These are phyloP conservation scores for Aspergillus biplanus DNA, from an alignment of 495 filamentous ascomycete species.

Conservation along the genomic window DNA sequence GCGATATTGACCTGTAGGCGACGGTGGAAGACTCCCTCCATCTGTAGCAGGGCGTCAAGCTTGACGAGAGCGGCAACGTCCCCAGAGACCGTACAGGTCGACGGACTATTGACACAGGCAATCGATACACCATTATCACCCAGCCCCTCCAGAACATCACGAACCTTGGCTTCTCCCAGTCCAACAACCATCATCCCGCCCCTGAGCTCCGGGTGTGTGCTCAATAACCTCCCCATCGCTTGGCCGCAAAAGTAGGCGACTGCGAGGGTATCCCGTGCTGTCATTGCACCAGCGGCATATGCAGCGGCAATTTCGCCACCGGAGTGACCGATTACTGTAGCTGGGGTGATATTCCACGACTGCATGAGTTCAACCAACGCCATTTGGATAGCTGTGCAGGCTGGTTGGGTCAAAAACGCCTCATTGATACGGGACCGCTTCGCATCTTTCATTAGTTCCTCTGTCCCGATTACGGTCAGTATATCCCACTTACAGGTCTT, in stretches of 20 bases:
- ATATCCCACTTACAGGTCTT: neutral
- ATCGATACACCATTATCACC: conserved; percentile 31
- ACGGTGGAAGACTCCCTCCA: conserved; percentile 53
- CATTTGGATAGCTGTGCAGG: conserved; percentile 38
- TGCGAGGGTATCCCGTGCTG: conserved; percentile 43
- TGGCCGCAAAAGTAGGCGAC: conserved; percentile 37
- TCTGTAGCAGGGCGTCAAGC: conserved; percentile 38
- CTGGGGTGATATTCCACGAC: conserved; percentile 14
- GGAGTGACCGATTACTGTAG: conserved; percentile 29
- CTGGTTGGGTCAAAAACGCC: conserved; percentile 25
- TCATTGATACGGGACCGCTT: conserved; percentile 22
- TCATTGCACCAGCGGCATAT: neutral
- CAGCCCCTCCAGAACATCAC: conserved; percentile 13
- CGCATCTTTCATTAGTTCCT: conserved; percentile 20
- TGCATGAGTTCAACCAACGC: conserved; percentile 27
- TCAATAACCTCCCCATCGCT: neutral
- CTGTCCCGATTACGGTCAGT: neutral
- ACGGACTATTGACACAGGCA: conserved; percentile 51
- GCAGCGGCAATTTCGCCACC: neutral
- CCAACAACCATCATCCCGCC: conserved; percentile 38
- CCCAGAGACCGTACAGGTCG: conserved; percentile 50
- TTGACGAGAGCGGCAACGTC: conserved; percentile 26
- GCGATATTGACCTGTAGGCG: conserved; percentile 59
- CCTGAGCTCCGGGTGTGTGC: conserved; percentile 11
- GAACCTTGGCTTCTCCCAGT: conserved; percentile 21